A percentile compares a stretch with the other conserved stretches of the same genome.
phyloP scores from a whole-genome alignment of 352 stramenopile species.

The Globisporangium perplexum region DNA sequence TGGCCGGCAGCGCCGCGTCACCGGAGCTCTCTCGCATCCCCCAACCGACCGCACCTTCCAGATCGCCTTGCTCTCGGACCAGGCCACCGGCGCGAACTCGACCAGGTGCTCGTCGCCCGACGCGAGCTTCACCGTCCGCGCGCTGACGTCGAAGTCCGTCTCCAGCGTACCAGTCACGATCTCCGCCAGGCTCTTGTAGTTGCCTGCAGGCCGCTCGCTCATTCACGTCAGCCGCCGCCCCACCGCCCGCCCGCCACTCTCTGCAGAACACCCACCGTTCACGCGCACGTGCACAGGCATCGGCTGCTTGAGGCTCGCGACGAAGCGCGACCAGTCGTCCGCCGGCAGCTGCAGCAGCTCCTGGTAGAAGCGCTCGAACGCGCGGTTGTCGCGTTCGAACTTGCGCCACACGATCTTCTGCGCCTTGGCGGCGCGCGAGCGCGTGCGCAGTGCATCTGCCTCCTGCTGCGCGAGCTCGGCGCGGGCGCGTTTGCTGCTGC shows the following conservation, averaged over 20 bases:
- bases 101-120: conserved; percentile 53
- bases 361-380: conserved; percentile 85
- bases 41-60: conserved; percentile 48
- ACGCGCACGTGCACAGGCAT: conserved; percentile 86
- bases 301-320: conserved; percentile 64
- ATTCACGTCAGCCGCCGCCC: not conserved
- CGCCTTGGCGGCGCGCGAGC: conserved; percentile 55
- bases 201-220: no score
- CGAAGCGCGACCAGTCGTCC: conserved; percentile 79
- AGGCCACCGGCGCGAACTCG: conserved; percentile 56
- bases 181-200: conserved; percentile 76
- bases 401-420: conserved; percentile 88
- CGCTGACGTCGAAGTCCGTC: conserved; percentile 59
- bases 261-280: conserved; percentile 35
- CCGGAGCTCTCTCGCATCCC: not conserved
- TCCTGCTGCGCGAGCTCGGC: conserved; percentile 52
- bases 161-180: conserved; percentile 70
- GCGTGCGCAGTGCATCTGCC: conserved; percentile 48
- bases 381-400: conserved; percentile 74
- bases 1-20: no score
- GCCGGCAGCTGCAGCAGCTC: conserved; percentile 54
- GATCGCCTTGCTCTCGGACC: conserved; percentile 50
- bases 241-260: not conserved
- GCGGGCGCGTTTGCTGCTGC: conserved; percentile 45
- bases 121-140: conserved; percentile 46